Base-by-base conservation (phyloP, 2,329 filamentous ascomycete genomes). In the Trichoderma koningiopsis region DNA sequence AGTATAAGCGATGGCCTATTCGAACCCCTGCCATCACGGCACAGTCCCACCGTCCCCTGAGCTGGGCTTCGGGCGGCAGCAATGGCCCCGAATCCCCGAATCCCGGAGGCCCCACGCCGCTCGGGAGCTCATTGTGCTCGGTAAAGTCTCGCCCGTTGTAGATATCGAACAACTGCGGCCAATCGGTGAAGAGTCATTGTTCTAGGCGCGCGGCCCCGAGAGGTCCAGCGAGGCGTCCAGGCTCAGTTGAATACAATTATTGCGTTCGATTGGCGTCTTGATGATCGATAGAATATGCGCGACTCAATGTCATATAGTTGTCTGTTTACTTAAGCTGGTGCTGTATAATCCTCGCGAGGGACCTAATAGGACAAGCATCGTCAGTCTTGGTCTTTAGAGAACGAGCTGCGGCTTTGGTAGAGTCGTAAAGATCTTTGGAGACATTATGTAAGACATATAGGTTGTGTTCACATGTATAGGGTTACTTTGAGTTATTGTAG, bases 81-180 rank as follows among this genome's bases (percentile, higher is more conserved):
- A 53, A 83, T 78, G 68, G 79, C 80, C 11, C 19, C 40, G 40
- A 43, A 43, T 82, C 80, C 40, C 72, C 37, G 37, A 43, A 43
- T 82, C 80, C 40, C 72, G 74, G 13, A 87, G 73, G 0, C 83
- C 84, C 84, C 0, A 75, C 71, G 0, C 71, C 0, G 74, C 74
- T 72, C 85, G 14, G 83, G 5, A 83, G 69, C 3, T 83, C 80
- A 70, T 86, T 82, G 19, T 76, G 73, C n/a, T 82, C 76, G 1
- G 76, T 60, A 19, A 83, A 81, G 68, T 83, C 75, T 22, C 76
- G 72, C 0, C 81, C 76, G 61, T 83, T 82, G 77, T 79, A 83
- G 43, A 85, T 79, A 72, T 87, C 84, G 73, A 86, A 87, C 85
- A 84, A 87, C 72, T 85, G 83, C 10, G 80, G 77, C n/a, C 3